These are phyloP conservation scores for Sinapis alba DNA, from an alignment of 441 rosid species.

Conservation along the genomic window DNA sequence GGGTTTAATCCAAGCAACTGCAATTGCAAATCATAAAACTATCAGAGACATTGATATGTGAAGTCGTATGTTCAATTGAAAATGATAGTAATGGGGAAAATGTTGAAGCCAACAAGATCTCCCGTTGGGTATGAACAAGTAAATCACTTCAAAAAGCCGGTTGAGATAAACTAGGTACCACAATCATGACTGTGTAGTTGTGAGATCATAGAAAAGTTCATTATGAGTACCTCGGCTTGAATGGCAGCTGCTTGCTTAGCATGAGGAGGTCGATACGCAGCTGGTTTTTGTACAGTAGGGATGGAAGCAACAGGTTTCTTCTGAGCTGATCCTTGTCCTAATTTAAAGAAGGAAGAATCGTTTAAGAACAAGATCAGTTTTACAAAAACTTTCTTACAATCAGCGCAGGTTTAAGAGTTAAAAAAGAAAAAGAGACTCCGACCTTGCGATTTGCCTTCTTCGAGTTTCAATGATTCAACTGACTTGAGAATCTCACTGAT, in stretches of 20 bases:
- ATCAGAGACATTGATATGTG: conserved; percentile 40
- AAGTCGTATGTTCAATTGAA: conserved; percentile 9
- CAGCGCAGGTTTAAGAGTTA: conserved; percentile 1
- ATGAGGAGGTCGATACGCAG: conserved; percentile 93
- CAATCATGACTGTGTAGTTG: neutral
- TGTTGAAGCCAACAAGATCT: neutral
- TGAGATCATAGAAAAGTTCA: neutral
- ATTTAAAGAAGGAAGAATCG: neutral
- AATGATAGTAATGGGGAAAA: neutral
- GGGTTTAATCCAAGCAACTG: conserved; percentile 71
- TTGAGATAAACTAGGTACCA: neutral
- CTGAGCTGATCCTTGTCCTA: conserved; percentile 72
- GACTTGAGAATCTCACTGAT: conserved; percentile 69
- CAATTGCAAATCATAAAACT: conserved; percentile 35
- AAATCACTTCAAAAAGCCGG: neutral
- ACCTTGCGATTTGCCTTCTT: conserved; percentile 72
- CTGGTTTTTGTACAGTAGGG: conserved; percentile 69
- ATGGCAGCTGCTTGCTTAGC: conserved; percentile 78
- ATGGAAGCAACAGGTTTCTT: conserved; percentile 47
- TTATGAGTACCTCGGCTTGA: conserved; percentile 76
- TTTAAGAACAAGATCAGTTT: conserved; percentile 6
- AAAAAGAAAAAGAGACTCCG: conserved; percentile 13
- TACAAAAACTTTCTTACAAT: neutral
- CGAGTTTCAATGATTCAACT: conserved; percentile 65
- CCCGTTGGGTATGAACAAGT: too few relatives aligned